phyloP scores from a whole-genome alignment of 495 filamentous ascomycete genomes.

The Podospora pseudocomata region DNA sequence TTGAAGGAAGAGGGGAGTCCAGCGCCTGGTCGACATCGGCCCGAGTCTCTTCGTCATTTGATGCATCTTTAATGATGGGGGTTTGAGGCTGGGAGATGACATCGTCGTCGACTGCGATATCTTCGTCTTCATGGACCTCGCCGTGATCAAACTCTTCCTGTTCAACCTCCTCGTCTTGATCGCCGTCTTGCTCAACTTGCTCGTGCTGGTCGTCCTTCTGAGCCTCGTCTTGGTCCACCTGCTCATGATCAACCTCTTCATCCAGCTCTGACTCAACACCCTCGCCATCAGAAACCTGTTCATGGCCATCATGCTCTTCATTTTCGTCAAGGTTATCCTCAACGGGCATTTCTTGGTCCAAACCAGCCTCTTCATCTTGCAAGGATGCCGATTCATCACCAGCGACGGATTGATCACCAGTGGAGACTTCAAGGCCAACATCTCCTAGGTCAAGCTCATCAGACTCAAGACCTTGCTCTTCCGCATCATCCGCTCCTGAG shows the following conservation, averaged over 20 bases:
- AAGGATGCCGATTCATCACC: neutral
- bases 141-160: neutral
- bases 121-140: neutral
- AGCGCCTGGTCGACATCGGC: neutral
- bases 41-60: neutral
- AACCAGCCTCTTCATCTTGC: neutral
- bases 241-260: neutral
- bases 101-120: neutral
- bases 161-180: no score
- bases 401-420: neutral
- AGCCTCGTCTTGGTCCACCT: no score
- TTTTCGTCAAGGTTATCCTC: neutral
- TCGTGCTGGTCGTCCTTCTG: no score
- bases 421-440: neutral
- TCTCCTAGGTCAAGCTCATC: neutral
- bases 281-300: neutral
- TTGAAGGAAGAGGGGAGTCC: neutral
- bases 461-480: neutral
- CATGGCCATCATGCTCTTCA: neutral
- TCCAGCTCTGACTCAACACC: neutral
- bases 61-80: neutral
- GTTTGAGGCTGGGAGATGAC: neutral
- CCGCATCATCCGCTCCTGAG: neutral
- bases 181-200: no score
- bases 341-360: neutral